Percentiles rank a stretch among this genome's conserved stretches.
Evolutionary conservation across 495 filamentous ascomycete species (phyloP).

Genomic region (Talaromyces proteolyticus): DNA sequence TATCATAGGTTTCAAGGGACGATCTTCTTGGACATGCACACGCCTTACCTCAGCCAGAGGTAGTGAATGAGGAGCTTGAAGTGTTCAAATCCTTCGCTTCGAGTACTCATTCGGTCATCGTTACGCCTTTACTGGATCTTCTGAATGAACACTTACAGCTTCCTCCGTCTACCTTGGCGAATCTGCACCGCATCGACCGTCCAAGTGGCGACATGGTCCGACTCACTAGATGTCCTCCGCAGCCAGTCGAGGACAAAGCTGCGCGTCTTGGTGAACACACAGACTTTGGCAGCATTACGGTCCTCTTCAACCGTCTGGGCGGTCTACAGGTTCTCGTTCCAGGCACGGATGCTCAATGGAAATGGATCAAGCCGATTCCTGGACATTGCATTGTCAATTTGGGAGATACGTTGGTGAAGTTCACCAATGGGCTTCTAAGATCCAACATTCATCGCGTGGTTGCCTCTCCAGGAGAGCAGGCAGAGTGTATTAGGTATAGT

Average conservation of each 20-base stretch:
- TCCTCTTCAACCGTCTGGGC: constrained; percentile 56
- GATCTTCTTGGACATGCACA: constrained; percentile 42
- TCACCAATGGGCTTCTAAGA: constrained; percentile 54
- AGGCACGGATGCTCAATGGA: constrained; percentile 43
- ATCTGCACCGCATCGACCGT: constrained; percentile 42
- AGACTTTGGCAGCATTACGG: constrained; percentile 48
- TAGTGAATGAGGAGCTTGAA: constrained; percentile 29
- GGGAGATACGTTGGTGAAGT: constrained; percentile 59
- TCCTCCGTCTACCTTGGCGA: constrained; percentile 36
- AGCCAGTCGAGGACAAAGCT: constrained; percentile 30
- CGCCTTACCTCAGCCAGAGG: constrained; percentile 37
- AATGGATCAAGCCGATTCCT: constrained; percentile 51
- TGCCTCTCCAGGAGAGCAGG: constrained; percentile 49
- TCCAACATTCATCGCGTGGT: constrained; percentile 61
- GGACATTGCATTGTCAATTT: constrained; percentile 59
- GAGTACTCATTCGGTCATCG: constrained; percentile 42
- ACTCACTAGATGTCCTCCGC: constrained; percentile 43
- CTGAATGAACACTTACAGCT: constrained; percentile 47
- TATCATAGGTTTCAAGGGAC: constrained; percentile 41
- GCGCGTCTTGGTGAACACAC: constrained; percentile 46
- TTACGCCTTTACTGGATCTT: constrained; percentile 38
- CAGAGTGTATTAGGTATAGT: constrained; percentile 44
- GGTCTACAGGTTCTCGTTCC: constrained; percentile 53
- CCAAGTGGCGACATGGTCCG: constrained; percentile 55
- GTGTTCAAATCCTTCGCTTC: constrained; percentile 41